Evolutionary conservation across 2,329 filamentous ascomycete genomes (phyloP), one percentile per base, ranked within the genome.

Genomic region (Rhexocercosporidium sp.): DNA sequence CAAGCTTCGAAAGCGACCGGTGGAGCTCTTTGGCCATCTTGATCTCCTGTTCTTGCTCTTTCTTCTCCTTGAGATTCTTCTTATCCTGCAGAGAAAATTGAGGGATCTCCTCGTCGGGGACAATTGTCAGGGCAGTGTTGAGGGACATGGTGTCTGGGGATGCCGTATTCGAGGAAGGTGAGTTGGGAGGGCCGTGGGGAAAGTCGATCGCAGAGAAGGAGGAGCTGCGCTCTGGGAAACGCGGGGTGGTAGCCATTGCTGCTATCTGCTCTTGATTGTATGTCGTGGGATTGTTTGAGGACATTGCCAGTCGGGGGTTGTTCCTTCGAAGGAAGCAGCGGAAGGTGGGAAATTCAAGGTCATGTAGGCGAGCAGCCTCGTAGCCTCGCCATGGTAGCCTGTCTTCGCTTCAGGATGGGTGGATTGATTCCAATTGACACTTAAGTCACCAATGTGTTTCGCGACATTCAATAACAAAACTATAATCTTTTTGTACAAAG

Each of bases 141-240:
- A 47, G 44, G 9, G 3, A 20, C n/a, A 47, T 47, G 4, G 22
- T 6, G 18, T 47, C 44, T 39, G 31, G 20, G 22, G 12, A 3
- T 22, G 47, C 11, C 34, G 12, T 37, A 9, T 51, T 51, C 11
- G 22, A 51, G 22, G 47, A 3, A 29, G 47, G 47, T 3, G 22
- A 51, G 54, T 39, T 57, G 16, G 54, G 54, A 25, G 54, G 54
- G 20, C 54, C 54, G 54, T 57, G 54, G 3, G 54, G 54, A 34
- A 57, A 57, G 11, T 57, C 54, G 7, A 18, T 22, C 7, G 54
- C 54, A 2, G 31, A 39, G 12, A 57, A 20, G 14, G 54, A 57
- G 20, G 54, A 57, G 54, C 11, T 16, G 3, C 31, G 54, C 16
- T 57, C 54, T 4, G 54, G 54, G 31, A 41, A 37, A 16, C 20